These are phyloP conservation scores for Favolaschia claudopus DNA, from an alignment of 768 basidiomycete genomes.

Conservation along the genomic window DNA sequence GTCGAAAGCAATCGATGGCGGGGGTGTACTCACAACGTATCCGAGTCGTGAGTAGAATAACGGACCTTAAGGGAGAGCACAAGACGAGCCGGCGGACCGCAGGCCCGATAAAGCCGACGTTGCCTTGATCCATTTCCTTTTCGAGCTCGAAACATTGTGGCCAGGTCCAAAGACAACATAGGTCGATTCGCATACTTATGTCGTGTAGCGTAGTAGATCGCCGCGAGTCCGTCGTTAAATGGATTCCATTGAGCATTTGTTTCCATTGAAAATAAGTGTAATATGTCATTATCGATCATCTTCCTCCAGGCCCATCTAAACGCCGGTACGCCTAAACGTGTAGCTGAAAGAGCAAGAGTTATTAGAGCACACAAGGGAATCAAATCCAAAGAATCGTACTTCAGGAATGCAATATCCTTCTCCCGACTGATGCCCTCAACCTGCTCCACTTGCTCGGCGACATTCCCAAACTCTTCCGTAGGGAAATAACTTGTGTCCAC, in stretches of 20 bases:
- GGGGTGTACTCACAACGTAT: too few species aligned
- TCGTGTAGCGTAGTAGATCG: too few species aligned
- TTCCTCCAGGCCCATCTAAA: conserved; percentile 37
- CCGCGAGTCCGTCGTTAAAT: too few species aligned
- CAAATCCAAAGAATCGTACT: conserved; percentile 47
- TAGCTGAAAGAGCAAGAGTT: conserved; percentile 57
- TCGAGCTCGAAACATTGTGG: too few species aligned
- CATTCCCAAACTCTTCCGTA: conserved; percentile 86
- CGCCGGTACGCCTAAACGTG: conserved; percentile 91
- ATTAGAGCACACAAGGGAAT: neutral
- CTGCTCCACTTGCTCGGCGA: conserved; percentile 63
- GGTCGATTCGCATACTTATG: too few species aligned
- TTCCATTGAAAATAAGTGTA: conserved; percentile 15
- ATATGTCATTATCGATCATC: neutral
- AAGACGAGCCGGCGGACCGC: conserved; percentile 10
- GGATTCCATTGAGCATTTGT: conserved; percentile 2
- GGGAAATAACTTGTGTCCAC: conserved; percentile 98
- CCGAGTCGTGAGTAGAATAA: neutral
- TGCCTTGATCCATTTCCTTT: too few species aligned
- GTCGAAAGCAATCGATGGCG: conserved; percentile 14
- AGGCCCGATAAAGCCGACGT: too few species aligned
- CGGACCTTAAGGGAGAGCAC: neutral
- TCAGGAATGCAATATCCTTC: conserved; percentile 73
- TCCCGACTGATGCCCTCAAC: conserved; percentile 71
- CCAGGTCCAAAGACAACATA: too few species aligned